Evolutionary conservation across 345 rosid genomes (phyloP), one percentile per base, ranked within the genome.

Genomic region (Cardamine resedifolia): DNA sequence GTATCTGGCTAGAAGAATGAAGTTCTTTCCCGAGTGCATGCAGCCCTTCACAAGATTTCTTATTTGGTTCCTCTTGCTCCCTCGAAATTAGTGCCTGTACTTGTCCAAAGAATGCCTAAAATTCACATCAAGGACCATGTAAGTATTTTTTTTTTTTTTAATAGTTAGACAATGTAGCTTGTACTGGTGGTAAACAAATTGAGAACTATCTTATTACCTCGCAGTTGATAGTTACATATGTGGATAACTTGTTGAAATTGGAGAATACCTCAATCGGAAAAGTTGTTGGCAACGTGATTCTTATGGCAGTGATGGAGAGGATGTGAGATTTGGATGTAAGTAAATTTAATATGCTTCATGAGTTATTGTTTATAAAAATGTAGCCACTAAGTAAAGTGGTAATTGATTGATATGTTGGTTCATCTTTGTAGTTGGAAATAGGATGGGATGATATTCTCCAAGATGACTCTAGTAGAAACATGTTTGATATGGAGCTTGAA

Each of bases 321-420:
- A 57, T 91, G 77, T 68, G 84, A 77, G 93, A 89, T 57, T 84
- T 87, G 74, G 96, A 89, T 78, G n/a, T 91, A 78, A 86, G 97
- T 77, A n/a, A 16, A 48, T 27, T 30, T 14, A 14, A 26, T 26
- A 26, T 43, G 5, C 24, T 23, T 23, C n/a, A 23, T 23, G 24
- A 23, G 24, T 23, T 23, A 23, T 23, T 23, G 2, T 56, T 21
- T 58, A 27, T 48, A 60, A 19, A 27, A 61, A n/a, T 41, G 14
- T 53, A 3, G 20, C 11, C 39, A 69, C 18, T 28, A 15, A 19
- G 52, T 66, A 62, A 31, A 58, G 8, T 57, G 27, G 19, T 23
- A 30, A 53, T 65, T 67, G 64, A 36, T 7, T 71, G 23, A 50
- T 49, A 27, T 19, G 28, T 10, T 26, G 0, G 45, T 38, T 45